Evolutionary conservation across 495 filamentous ascomycete species (phyloP), one percentile per base, ranked within the genome.

Genomic region (Cladorrhinum samala): DNA sequence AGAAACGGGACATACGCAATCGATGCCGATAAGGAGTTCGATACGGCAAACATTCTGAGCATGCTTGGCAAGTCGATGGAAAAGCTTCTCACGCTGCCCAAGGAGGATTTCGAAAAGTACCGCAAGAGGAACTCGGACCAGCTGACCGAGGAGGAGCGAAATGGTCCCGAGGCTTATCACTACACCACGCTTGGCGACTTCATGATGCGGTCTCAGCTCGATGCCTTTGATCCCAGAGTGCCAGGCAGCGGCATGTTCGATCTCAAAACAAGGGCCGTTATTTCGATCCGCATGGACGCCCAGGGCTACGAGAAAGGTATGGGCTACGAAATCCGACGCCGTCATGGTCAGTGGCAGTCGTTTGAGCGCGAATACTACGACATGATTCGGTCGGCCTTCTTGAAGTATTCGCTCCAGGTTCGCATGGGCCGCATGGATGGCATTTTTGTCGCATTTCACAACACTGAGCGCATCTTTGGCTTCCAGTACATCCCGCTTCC

Each of bases 361-460:
- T 99, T 83, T 68, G 93, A 99, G 63, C 84, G 92, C 41, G 94
- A 99, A 65, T 96, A 89, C 69, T 94, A 83, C 63, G 93, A 99
- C 64, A 95, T 97, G 92, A 92, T 95, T 52, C 81, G 93, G 27
- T 79, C 89, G 2, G 92, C 92, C 6, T 95, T 99, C 73, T 73
- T 99, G 52, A 97, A 97, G 61, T 99, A 99, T 65, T 95, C 91
- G 4, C 76, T 99, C 20, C 93, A 99, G 67, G 93, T 91, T 30
- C 84, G 93, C 19, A 89, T 97, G 77, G 93, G 93, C 23, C 83
- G 94, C 18, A 99, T 99, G 93, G 91, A 97, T 57, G 93, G 93
- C 46, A 96, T 97, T 46, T 97, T 96, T 59, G 88, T 96, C n/a
- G 94, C 94, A 11, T 97, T 83, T 66, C 93, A 99, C 71, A 99